Evolutionary conservation across 345 rosid species (phyloP).

Genomic region (Litchi chinensis): DNA sequence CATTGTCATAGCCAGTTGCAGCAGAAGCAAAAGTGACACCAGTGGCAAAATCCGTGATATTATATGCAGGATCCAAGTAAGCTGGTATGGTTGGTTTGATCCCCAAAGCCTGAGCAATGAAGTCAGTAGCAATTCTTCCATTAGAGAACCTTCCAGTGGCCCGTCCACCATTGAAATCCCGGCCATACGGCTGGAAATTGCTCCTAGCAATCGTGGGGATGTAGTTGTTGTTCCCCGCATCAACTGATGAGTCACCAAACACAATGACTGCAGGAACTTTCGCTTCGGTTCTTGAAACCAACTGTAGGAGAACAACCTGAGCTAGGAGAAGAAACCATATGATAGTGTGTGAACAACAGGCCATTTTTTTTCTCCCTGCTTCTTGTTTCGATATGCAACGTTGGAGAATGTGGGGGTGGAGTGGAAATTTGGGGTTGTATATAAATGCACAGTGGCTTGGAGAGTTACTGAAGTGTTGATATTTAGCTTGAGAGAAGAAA

Average conservation of each 20-base stretch:
- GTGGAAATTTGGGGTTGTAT: not conserved
- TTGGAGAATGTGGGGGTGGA: not conserved
- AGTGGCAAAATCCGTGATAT: constrained; percentile 52
- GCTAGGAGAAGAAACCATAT: not conserved
- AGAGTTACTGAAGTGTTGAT: constrained; percentile 12
- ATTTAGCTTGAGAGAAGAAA: not conserved
- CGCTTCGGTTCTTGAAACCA: not conserved
- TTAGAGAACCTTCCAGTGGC: constrained; percentile 62
- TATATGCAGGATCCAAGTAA: constrained; percentile 56
- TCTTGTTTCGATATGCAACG: not conserved
- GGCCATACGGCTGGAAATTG: constrained; percentile 65
- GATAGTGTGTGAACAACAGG: not conserved
- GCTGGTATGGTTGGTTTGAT: constrained; percentile 51
- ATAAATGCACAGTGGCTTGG: not conserved
- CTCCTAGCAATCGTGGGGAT: constrained; percentile 61
- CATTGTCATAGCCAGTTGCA: constrained; percentile 59
- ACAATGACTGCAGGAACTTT: constrained; percentile 56
- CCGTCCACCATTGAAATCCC: constrained; percentile 51
- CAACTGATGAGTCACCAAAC: constrained; percentile 65
- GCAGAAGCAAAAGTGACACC: constrained; percentile 68
- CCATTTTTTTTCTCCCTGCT: not conserved
- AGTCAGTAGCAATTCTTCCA: constrained; percentile 57
- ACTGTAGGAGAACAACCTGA: constrained; percentile 9
- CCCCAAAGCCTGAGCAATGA: constrained; percentile 51
- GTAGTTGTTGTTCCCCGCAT: constrained; percentile 59